Base-by-base conservation (phyloP, 352 stramenopile species). In the Phytophthora capsici region DNA sequence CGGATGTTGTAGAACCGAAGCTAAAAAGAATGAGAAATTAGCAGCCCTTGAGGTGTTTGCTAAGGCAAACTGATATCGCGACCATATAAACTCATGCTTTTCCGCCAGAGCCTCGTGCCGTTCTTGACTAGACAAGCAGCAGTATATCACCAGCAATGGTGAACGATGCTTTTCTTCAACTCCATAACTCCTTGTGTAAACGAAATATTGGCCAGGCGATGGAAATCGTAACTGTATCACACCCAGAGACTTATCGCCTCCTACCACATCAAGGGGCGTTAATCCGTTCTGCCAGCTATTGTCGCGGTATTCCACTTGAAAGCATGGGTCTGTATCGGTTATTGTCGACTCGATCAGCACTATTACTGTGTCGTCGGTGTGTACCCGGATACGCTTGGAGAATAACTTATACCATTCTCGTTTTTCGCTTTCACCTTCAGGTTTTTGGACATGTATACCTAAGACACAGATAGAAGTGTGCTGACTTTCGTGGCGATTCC, bases 1-100 rank as follows among this genome's bases (percentile, higher is more conserved):
- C 34, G 28, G 12, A 13, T 63, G 36, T 16, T 57, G 48, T 36
- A 73, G 43, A 22, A 73, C 34, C 44, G 34, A 66, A 10, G 66
- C 69, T 12, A 66, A 38, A 45, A 73, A 73, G 7, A 46, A 57
- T n/a, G 66, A 65, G 44, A 73, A 73, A 9, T 66, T 54, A 10
- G 41, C 66, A 19, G 47, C 6, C 17, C 20, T 32, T 45, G 23
- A 32, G 17, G n/a, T 34, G 22, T 56, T 43, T 17, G 25, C 46
- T 19, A 57, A 40, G 25, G 49, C 37, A 50, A 38, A 58, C 19
- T 63, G 57, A 23, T 68, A 72, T 14, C 48, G 68, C 25, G 63
- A 57, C 49, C n/a, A 44, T 22, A 62, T 28, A n/a, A 56, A 12
- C n/a, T 20, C 43, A n/a, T 55, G 44, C n/a, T 63, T 44, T 22